phyloP scores from a whole-genome alignment of 805 yeast species.

The Kodamaea hsintzibuensis region DNA sequence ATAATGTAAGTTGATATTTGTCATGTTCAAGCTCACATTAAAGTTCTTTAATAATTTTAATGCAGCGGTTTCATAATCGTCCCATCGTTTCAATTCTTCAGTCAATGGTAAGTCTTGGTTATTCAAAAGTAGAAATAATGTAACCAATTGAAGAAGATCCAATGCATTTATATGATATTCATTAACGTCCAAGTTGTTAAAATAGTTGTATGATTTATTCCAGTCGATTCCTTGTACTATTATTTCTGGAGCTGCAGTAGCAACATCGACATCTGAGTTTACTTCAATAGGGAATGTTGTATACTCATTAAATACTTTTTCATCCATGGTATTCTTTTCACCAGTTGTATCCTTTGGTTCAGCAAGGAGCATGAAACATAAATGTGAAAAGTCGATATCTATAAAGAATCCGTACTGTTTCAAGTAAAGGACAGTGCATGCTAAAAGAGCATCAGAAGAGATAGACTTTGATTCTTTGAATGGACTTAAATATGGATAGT shows the following conservation, averaged over 20 bases:
- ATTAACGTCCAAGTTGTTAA: slow-evolving; percentile 46
- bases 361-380: slow-evolving; percentile 9
- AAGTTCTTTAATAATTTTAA: slow-evolving; percentile 50
- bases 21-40: slow-evolving; percentile 33
- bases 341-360: slow-evolving; percentile 1
- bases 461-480: slow-evolving; percentile 6
- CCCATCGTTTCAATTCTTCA: slow-evolving; percentile 33
- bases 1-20: slow-evolving; percentile 16
- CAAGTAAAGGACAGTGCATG: slow-evolving; percentile 3
- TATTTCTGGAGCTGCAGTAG: slow-evolving; percentile 12
- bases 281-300: slow-evolving; percentile 21
- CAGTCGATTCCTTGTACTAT: slow-evolving; percentile 24
- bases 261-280: slow-evolving; percentile 9
- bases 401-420: neutral
- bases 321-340: slow-evolving; percentile 2
- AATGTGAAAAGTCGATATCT: slow-evolving; percentile 5
- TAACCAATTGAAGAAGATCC: slow-evolving; percentile 44
- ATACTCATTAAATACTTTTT: slow-evolving; percentile 6
- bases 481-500: slow-evolving; percentile 12
- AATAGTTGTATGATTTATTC: slow-evolving; percentile 38
- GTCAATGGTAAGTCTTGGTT: slow-evolving; percentile 23
- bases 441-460: slow-evolving; percentile 4
- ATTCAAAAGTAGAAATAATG: slow-evolving; percentile 49
- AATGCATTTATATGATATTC: slow-evolving; percentile 39
- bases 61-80: slow-evolving; percentile 45